Conservation (phyloP, 2,329 filamentous ascomycete species). For the Polytolypa hystricis region DNA sequence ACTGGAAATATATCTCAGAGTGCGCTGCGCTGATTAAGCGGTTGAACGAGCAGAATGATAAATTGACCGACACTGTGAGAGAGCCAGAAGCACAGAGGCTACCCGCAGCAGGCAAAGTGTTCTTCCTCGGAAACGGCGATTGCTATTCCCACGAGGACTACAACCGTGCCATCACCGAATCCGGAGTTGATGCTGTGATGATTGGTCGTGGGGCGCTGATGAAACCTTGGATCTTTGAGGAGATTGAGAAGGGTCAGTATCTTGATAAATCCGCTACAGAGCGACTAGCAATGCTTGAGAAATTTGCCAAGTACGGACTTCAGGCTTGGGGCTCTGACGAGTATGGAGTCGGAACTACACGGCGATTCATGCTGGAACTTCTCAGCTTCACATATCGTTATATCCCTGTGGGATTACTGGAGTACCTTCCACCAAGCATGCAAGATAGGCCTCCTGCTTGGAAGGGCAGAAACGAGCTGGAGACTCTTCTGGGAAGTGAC, state of each 20-base stretch:
- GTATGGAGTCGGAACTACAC: conserved; percentile 78
- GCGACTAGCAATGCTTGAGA: conserved; percentile 73
- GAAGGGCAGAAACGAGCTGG: conserved; percentile 74
- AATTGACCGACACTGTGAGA: conserved; percentile 60
- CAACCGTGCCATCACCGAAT: conserved; percentile 61
- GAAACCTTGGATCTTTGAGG: conserved; percentile 98
- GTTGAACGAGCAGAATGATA: conserved; percentile 59
- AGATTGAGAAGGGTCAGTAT: conserved; percentile 84
- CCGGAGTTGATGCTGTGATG: conserved; percentile 89
- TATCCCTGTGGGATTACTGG: conserved; percentile 77
- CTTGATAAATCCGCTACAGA: conserved; percentile 89
- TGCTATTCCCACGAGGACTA: conserved; percentile 91
- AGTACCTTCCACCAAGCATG: conserved; percentile 75
- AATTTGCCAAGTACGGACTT: conserved; percentile 80
- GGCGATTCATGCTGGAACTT: conserved; percentile 90
- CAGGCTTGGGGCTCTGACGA: conserved; percentile 96
- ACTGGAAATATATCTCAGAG: conserved; percentile 90
- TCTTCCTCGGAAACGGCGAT: conserved; percentile 93
- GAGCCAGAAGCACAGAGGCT: conserved; percentile 68
- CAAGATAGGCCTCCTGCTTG: conserved; percentile 84
- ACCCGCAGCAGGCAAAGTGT: conserved; percentile 61
- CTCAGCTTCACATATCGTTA: conserved; percentile 89
- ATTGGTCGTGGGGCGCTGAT: conserved; percentile 89
- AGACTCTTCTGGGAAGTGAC: conserved; percentile 80
- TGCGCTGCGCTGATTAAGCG: conserved; percentile 74